Conservation (phyloP, 345 rosid genomes). For the Euphorbia tirucalli region DNA sequence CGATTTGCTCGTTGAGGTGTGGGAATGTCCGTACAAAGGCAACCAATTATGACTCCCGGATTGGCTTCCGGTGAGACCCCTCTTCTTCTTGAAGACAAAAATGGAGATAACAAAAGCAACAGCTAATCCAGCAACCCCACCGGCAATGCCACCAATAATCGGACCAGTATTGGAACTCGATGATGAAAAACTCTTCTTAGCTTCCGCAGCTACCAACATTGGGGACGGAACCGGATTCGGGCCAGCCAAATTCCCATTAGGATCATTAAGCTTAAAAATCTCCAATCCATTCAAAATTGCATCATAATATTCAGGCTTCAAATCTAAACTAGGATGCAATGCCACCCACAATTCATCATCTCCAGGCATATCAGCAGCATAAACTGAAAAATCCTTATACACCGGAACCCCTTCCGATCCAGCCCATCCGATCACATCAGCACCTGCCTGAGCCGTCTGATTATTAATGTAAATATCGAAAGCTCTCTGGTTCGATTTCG, state of each 20-base stretch:
- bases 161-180: conserved; percentile 8
- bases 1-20: conserved; percentile 32
- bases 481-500: conserved; percentile 20
- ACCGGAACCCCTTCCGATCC: conserved; percentile 20
- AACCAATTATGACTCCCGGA: conserved; percentile 29
- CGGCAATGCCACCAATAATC: conserved; percentile 19
- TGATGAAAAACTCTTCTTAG: conserved; percentile 10
- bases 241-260: conserved; percentile 21
- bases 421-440: conserved; percentile 32
- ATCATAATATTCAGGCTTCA: conserved; percentile 26
- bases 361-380: conserved; percentile 8
- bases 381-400: conserved; percentile 27
- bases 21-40: conserved; percentile 38
- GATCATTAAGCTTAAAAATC: conserved; percentile 25
- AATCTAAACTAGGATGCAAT: conserved; percentile 20
- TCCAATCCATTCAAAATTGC: conserved; percentile 27
- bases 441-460: conserved; percentile 21
- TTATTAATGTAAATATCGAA: conserved; percentile 29
- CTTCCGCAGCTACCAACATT: conserved; percentile 14
- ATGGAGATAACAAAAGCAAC: conserved; percentile 12
- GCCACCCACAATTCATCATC: conserved; percentile 30
- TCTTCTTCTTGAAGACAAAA: conserved; percentile 17
- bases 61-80: not conserved
- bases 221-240: conserved; percentile 26
- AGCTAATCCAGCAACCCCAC: conserved; percentile 20